Conservation (phyloP, 2,329 filamentous ascomycete genomes). For the Nemania serpens region DNA sequence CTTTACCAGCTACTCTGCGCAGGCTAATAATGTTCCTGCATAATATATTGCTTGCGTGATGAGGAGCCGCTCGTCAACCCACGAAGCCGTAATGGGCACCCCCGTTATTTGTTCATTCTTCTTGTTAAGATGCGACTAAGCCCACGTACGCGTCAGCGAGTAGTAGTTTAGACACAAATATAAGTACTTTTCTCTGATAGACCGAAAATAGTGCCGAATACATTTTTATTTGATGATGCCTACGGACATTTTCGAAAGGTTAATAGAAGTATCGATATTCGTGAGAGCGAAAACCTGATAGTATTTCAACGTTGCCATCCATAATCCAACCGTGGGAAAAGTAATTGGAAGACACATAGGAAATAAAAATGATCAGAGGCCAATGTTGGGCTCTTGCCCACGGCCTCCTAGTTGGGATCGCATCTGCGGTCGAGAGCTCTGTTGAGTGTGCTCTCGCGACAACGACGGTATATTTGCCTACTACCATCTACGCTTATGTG, state of each 20-base stretch:
- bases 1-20: constrained; percentile 13
- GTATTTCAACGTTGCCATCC: neutral
- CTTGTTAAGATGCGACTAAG: constrained; percentile 20
- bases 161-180: constrained; percentile 8
- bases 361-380: constrained; percentile 29
- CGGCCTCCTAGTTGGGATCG: constrained; percentile 26
- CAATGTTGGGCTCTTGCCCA: constrained; percentile 30
- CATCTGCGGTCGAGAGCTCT: constrained; percentile 26
- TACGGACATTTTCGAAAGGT: neutral
- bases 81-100: constrained; percentile 8
- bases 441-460: constrained; percentile 31
- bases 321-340: neutral
- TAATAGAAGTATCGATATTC: neutral
- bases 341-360: neutral
- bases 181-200: neutral
- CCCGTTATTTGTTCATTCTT: neutral
- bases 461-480: constrained; percentile 37
- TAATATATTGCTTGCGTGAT: constrained; percentile 25
- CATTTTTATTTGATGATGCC: neutral
- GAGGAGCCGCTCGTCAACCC: neutral
- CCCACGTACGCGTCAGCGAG: neutral
- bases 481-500: constrained; percentile 34
- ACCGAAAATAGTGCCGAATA: neutral
- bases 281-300: neutral
- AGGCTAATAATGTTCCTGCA: constrained; percentile 28